Evolutionary conservation across 805 yeast genomes (phyloP), one percentile per base, ranked within the genome.

Genomic region (Grigorovia humatica): DNA sequence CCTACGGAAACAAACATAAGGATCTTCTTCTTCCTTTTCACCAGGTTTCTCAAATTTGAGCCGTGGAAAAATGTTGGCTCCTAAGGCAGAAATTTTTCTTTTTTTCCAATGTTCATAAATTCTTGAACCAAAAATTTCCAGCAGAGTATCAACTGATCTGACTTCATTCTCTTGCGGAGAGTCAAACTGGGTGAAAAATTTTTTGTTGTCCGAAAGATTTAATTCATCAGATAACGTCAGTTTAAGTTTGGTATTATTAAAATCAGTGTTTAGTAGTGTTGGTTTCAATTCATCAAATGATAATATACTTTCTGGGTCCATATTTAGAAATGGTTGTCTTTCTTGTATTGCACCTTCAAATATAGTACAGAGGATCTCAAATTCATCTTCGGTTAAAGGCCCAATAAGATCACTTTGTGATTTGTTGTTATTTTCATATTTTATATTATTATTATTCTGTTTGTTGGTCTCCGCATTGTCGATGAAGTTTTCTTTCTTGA

Each of bases 1-100:
- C 58, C 96, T 82, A 62, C 99, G 80, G 74, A 93, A 93, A 71
- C 97, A 88, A 43, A 88, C 84, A 67, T 93, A 93, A 1, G 99
- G 98, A 67, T 93, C 97, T 54, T 78, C 79, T 61, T 90, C 97
- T 61, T 90, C 97, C 62, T 89, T 89, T 53, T 88, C 93, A 51
- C 79, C 80, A 23, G 87, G 87, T 59, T 87, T 90, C 70, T 90
- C 97, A 65, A 87, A 89, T 65, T 82, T 86, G 48, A 93, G 73
- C 15, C 75, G 67, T 4, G 97, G 96, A 57, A 80, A 77, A 19
- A 93, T 78, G 4, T 85, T 68, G 58, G 78, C 78, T 35, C 97
- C 97, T 29, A 73, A 67, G 50, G 88, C 73, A 44, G 70, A 79
- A 18, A 89, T 75, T 65, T 90, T 85, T 55, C 98, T 74, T 8